Base-by-base conservation (phyloP, 495 filamentous ascomycete genomes). In the Rostrohypoxylon terebratum region DNA sequence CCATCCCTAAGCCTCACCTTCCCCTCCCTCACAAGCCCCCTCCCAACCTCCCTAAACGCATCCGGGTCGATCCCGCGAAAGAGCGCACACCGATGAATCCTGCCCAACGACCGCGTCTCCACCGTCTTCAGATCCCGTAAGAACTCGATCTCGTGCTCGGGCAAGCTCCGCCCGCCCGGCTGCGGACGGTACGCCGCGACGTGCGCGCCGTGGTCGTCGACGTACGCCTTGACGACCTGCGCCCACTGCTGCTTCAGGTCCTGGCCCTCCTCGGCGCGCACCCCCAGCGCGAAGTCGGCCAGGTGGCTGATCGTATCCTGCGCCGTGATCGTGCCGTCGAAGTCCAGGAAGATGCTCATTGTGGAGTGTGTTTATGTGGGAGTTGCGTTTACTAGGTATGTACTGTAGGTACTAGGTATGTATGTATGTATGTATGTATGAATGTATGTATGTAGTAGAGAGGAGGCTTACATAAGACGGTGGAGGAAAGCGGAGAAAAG, bases 291-390 rank as follows among this genome's bases (percentile, higher is more conserved):
- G 63, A 76, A 74, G 21, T 68, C 64, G 54, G 74, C 77, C 0
- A 80, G 76, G 20, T 77, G 66, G 28, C 60, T 44, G 1, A 80
- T 74, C 7, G 78, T 80, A 63, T 80, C 78, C 31, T 77, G 48
- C n/a, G 63, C 66, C 28, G 84, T 85, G 70, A 85, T 83, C 31
- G 84, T 86, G 55, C 81, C 82, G 76, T 86, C 84, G 55, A 86
- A 86, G 67, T 86, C 84, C 0, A 86, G 73, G 66, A 86, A 76
- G 66, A 86, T 70, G 55, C 70, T 72, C 71, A 84, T 79, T 31
- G 63, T 76, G 53, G 8, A 8, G 42, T 13, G 8, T 44, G 36
- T 13, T 10, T 38, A n/a, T 28, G 28, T 3, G 28, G 28, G 28
- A 28, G 28, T 28, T 28, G 28, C 2, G 28, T 3, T 28, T 28